Evolutionary conservation across 2,329 filamentous ascomycete genomes (phyloP).

Genomic region (Apiospora kogelbergensis): DNA sequence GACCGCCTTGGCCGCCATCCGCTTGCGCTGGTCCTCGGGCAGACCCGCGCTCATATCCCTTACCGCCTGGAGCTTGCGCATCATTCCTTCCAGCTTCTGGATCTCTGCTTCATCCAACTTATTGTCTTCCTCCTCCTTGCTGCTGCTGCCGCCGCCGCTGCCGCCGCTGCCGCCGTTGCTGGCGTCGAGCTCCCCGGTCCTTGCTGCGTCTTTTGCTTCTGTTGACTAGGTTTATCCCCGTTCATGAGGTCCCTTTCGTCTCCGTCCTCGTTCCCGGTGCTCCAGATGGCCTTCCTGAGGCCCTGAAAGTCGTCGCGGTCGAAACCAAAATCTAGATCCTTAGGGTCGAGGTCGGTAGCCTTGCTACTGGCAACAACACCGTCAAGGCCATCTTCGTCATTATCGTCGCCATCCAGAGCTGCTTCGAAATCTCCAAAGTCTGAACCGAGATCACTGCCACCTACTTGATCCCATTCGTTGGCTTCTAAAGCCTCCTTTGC

Average conservation of each 20-base stretch:
- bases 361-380: slow-evolving; percentile 24
- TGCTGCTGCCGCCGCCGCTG: slow-evolving; percentile 21
- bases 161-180: slow-evolving; percentile 21
- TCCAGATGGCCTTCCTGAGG: slow-evolving; percentile 53
- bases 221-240: neutral
- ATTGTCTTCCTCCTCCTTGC: slow-evolving; percentile 30
- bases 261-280: slow-evolving; percentile 27
- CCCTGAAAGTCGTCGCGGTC: slow-evolving; percentile 54
- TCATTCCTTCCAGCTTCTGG: slow-evolving; percentile 61
- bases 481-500: slow-evolving; percentile 62
- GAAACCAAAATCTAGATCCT: slow-evolving; percentile 52
- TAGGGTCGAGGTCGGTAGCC: slow-evolving; percentile 38
- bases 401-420: slow-evolving; percentile 24
- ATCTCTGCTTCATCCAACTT: slow-evolving; percentile 51
- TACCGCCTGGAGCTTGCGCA: slow-evolving; percentile 63
- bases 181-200: slow-evolving; percentile 7
- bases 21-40: slow-evolving; percentile 59
- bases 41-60: slow-evolving; percentile 59
- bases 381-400: slow-evolving; percentile 12
- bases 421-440: slow-evolving; percentile 36
- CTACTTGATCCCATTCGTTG: slow-evolving; percentile 59
- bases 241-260: slow-evolving; percentile 9
- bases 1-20: slow-evolving; percentile 61
- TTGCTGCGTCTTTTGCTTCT: slow-evolving; percentile 11
- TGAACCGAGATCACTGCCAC: slow-evolving; percentile 31